Conservation (phyloP, 2,329 filamentous ascomycete species). For the Falciphora oryzae region DNA sequence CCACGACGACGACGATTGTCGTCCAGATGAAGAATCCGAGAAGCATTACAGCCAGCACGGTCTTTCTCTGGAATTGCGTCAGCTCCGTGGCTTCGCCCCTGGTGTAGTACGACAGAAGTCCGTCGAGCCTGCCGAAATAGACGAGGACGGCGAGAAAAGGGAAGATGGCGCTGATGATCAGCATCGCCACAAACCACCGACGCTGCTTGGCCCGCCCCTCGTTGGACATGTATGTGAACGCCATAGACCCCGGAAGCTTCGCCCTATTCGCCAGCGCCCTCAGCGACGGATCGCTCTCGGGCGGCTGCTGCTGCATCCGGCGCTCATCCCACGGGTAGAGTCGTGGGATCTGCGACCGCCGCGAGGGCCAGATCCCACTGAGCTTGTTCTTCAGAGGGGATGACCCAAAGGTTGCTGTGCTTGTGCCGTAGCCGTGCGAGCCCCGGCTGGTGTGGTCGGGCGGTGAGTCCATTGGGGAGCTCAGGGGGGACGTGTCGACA, state of each 20-base stretch:
- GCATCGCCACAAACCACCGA: conserved; percentile 33
- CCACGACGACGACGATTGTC: conserved; percentile 16
- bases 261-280: conserved; percentile 13
- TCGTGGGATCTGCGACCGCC: conserved; percentile 9
- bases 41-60: conserved; percentile 29
- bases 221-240: conserved; percentile 21
- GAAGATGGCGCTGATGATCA: conserved; percentile 33
- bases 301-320: conserved; percentile 9
- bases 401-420: conserved; percentile 5
- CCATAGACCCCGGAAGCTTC: conserved; percentile 11
- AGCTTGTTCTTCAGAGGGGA: conserved; percentile 5
- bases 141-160: conserved; percentile 42
- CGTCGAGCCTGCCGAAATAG: conserved; percentile 38
- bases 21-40: conserved; percentile 18
- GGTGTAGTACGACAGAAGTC: conserved; percentile 42
- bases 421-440: conserved; percentile 2
- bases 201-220: conserved; percentile 26
- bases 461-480: conserved; percentile 4
- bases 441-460: neutral
- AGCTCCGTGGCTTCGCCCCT: conserved; percentile 37
- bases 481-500: conserved; percentile 1
- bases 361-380: conserved; percentile 8
- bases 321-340: conserved; percentile 21
- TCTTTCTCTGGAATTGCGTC: conserved; percentile 29
- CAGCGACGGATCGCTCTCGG: conserved; percentile 15